Percentiles rank a stretch among this genome's conserved stretches.
Evolutionary conservation across 441 rosid species (phyloP).

Genomic region (Corymbia calophylla): DNA sequence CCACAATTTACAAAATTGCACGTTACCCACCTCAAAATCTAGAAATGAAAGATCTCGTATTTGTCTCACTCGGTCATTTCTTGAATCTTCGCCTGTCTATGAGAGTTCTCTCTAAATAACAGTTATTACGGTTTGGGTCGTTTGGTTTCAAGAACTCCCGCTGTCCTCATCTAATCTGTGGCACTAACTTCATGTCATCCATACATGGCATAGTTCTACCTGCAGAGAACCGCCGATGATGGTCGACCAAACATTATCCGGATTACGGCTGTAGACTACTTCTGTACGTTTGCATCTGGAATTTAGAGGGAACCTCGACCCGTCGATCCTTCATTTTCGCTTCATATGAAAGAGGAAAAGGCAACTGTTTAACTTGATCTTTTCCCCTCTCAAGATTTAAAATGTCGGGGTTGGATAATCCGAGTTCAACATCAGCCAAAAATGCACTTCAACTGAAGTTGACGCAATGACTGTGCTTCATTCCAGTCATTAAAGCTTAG

Average conservation of each 20-base stretch:
- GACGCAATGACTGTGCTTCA: not conserved
- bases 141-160: not conserved
- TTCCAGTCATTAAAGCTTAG: not conserved
- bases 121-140: not conserved
- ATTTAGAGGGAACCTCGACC: not conserved
- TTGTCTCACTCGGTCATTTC: slow-evolving; percentile 16
- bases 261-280: not conserved
- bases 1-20: not conserved
- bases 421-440: not conserved
- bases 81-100: not conserved
- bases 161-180: not conserved
- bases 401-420: not conserved
- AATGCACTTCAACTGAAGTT: not conserved
- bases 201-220: not conserved
- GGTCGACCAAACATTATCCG: not conserved
- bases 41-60: slow-evolving; percentile 6
- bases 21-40: not conserved
- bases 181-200: not conserved
- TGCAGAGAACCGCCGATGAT: not conserved
- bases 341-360: not conserved
- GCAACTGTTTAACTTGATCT: not conserved
- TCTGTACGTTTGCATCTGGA: not conserved
- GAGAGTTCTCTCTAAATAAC: not conserved
- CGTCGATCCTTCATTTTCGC: not conserved
- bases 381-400: not conserved